A percentile compares a stretch with the other conserved stretches of the same genome.
phyloP scores from a whole-genome alignment of 2,329 filamentous ascomycete genomes.

The Sporothrix euskadiensis region DNA sequence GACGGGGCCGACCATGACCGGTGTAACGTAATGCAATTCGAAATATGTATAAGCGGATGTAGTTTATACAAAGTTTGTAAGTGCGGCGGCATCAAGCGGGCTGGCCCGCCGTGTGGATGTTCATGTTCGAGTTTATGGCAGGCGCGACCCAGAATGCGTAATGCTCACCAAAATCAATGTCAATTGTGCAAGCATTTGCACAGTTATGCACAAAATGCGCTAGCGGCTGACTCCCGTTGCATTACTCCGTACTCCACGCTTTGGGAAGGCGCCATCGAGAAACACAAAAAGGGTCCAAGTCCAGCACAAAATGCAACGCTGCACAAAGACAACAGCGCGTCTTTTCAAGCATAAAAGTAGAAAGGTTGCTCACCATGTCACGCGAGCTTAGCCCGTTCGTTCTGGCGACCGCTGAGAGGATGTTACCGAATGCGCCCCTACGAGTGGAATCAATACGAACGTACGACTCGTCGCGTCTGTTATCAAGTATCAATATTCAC shows the following conservation, averaged over 20 bases:
- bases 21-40: neutral
- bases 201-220: neutral
- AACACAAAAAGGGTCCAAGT: neutral
- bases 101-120: neutral
- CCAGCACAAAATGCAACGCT: neutral
- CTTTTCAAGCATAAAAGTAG: neutral
- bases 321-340: neutral
- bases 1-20: slow-evolving; percentile 31
- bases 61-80: neutral
- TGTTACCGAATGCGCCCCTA: neutral
- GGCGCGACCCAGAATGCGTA: neutral
- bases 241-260: slow-evolving; percentile 14
- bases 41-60: neutral
- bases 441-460: neutral
- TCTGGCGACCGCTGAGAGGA: neutral
- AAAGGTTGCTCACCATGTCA: slow-evolving; percentile 1
- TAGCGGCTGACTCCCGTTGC: neutral
- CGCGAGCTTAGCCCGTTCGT: neutral
- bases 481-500: neutral
- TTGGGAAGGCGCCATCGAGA: neutral
- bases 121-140: neutral
- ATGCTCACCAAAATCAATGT: neutral
- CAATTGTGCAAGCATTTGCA: neutral
- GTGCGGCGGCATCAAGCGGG: neutral
- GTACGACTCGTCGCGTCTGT: neutral